Evolutionary conservation across 345 rosid species (phyloP), one percentile per base, ranked within the genome.

Genomic region (Litchi chinensis): DNA sequence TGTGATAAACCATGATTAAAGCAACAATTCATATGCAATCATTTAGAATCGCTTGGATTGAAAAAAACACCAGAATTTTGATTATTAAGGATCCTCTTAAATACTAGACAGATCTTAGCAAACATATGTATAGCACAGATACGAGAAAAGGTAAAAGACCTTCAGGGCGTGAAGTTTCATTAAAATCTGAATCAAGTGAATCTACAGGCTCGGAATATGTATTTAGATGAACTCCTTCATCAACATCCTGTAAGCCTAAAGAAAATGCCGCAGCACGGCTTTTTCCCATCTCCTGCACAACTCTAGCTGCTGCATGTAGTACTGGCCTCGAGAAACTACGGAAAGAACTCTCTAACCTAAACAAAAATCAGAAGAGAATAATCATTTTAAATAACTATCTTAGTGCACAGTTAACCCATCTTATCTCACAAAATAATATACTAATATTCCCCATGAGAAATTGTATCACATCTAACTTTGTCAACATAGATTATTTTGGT

Each of bases 281-380:
- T 89, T 86, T 96, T 68, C 98, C 99, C 95, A 96, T 93, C 88
- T 96, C 99, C 83, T 90, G 99, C 73, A 96, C 99, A 78, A 96
- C 97, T 86, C 98, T 90, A 79, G 99, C 97, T 12, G 99, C 98
- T 77, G 99, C 98, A 86, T 96, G 99, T 79, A 96, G 97, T 44
- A 92, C 98, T 60, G 99, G 99, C 88, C 99, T 90, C 74, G 99
- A 96, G 90, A 96, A 96, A 89, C 95, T 96, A 76, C 99, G 98
- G 46, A 96, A 94, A 80, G 99, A 94, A 84, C 99, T 94, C 88
- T 96, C 99, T 87, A 96, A 86, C 91, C 99, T 96, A 82, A 80
- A 71, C 16, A n/a, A 70, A 37, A 69, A 2, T 1, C 40, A 28
- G 54, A 64, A 67, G 9, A 66, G 59, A 79, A 67, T 44, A 56